Evolutionary conservation across 495 filamentous ascomycete genomes (phyloP), one percentile per base, ranked within the genome.

Genomic region (Lepraria neglecta): DNA sequence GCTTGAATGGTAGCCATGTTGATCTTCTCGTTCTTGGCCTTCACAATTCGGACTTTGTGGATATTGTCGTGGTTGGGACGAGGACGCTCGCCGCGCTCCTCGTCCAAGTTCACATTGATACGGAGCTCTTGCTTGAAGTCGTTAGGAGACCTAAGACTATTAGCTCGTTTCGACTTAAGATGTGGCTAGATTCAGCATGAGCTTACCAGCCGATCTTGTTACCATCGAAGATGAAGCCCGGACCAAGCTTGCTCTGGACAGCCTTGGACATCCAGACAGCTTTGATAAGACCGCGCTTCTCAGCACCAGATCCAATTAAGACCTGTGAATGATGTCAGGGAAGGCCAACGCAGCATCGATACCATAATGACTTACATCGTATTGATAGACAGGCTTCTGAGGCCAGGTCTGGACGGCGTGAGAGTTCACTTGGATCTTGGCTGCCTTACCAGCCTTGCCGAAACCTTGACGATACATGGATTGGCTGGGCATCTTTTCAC

Each of bases 141-240:
- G 14, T 56, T 44, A 21, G 61, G 53, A 6, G 71, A 71, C 71
- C 72, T 74, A 31, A 12, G 15, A 33, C 24, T 27, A 9, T 53
- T 17, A 56, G 35, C 44, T 11, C 54, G 35, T 35, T 27, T 0
- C 7, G 9, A 38, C 35, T n/a, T 74, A 75, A 76, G 69, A 72
- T 30, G 6, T 12, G 0, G 2, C 24, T 35, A 47, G 63, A 40
- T 31, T n/a, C 45, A 35, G 77, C 51, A 75, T 68, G n/a, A 67
- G 58, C 80, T 64, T 75, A 90, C 90, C 90, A 96, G 14, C 86
- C 88, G 17, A 95, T 73, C 70, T 84, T 86, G 65, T 81, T 83
- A 11, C 87, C 87, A 74, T 98, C 92, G 62, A 82, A 90, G 55
- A 98, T 79, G 72, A 85, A 88, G 3, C 73, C 74, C 30, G 72